These are phyloP conservation scores for Rhizoctonia solani DNA, from an alignment of 1,284 basidiomycete genomes.

Conservation along the genomic window DNA sequence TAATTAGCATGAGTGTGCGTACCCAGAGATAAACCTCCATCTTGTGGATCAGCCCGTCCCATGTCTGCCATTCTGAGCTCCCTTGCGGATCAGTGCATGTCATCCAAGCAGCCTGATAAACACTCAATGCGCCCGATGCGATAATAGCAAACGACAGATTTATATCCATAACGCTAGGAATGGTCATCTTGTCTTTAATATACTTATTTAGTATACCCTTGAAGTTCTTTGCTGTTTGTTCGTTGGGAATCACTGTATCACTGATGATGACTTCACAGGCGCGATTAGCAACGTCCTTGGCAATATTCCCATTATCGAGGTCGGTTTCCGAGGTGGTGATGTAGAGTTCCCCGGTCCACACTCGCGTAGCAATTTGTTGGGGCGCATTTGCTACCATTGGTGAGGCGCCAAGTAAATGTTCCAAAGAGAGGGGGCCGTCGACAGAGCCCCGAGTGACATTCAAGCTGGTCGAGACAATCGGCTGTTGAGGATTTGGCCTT, in stretches of 20 bases:
- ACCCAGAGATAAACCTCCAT: conserved; percentile 15
- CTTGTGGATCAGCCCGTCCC: conserved; percentile 11
- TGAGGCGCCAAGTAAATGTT: not conserved
- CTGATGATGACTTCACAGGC: conserved; percentile 10
- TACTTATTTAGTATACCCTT: not conserved
- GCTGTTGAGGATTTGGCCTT: not conserved
- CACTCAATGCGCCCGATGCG: conserved; percentile 13
- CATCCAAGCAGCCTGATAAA: conserved; percentile 22
- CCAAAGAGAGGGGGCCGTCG: not conserved
- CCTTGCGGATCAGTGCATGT: not conserved
- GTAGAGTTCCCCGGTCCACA: conserved; percentile 25
- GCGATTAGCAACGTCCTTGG: not conserved
- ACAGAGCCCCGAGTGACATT: not conserved
- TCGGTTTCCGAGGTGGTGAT: not conserved
- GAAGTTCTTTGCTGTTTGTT: not conserved
- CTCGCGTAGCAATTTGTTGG: not conserved
- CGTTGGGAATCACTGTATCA: conserved; percentile 1
- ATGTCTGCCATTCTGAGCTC: conserved; percentile 1
- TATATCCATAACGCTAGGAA: conserved; percentile 4
- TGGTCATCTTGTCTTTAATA: not conserved
- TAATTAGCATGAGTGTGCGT: not conserved
- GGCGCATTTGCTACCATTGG: not conserved
- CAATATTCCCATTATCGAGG: not conserved
- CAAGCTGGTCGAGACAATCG: not conserved
- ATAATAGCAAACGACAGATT: conserved; percentile 7